Evolutionary conservation across 2,329 filamentous ascomycete species (phyloP), one percentile per base, ranked within the genome.

Genomic region (Trichoderma atroviride): DNA sequence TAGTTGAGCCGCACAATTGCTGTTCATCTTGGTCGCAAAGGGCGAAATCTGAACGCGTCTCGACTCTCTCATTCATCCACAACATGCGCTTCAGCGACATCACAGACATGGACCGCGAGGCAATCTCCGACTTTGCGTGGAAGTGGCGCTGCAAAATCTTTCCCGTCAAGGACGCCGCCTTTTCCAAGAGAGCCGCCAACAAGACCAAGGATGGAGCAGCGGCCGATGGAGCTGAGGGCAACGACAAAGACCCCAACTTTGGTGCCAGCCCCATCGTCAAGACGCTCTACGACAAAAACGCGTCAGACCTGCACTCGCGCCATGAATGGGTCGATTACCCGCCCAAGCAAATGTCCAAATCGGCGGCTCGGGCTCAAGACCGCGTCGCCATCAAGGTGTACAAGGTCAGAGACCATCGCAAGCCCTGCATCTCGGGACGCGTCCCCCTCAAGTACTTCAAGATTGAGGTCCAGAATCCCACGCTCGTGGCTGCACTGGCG

Each of bases 351-450:
- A 74, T 82, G 66, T 81, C 78, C 74, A 82, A 81, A 68, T 75
- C 76, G 29, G 76, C 74, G 3, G 74, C 76, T 58, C 76, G 76
- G 52, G 78, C 74, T 7, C 77, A 83, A 55, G 79, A 81, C 59
- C 77, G 79, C 4, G 78, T 81, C 16, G 81, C 83, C 69, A 81
- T 85, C 76, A 82, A 79, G 70, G 75, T 84, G 24, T 84, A 78
- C 81, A 84, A 83, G 77, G 72, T 81, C 76, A 83, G 82, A 72
- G 82, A 85, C 72, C 70, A 70, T 31, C 73, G 74, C 11, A 83
- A 84, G 76, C 77, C 79, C 4, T 76, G 79, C 67, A 76, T 84
- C 47, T 76, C 72, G 0, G 81, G 81, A 29, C 74, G 75, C n/a
- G 79, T 75, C 40, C 75, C 78, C 13, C 75, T 84, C 66, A 81